Evolutionary conservation across 495 filamentous ascomycete genomes (phyloP).

Genomic region (Neurospora discreta): DNA sequence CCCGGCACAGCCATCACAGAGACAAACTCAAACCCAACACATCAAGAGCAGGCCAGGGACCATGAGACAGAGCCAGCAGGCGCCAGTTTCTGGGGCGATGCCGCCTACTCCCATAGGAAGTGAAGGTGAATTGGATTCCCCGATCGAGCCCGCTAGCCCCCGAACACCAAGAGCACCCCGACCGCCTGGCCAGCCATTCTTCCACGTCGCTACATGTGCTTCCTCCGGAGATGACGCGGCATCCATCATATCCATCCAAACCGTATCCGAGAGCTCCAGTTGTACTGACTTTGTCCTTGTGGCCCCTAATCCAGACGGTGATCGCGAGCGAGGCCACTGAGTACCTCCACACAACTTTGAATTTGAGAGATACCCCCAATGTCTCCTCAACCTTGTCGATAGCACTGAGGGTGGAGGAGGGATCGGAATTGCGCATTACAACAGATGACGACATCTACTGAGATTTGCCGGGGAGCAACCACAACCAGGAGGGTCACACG

Average conservation of each 20-base stretch:
- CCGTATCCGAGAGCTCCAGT: constrained; percentile 12
- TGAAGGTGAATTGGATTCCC: constrained; percentile 44
- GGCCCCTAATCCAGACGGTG: constrained; percentile 22
- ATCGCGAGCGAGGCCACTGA: constrained; percentile 24
- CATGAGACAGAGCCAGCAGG: constrained; percentile 30
- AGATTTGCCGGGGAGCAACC: background rate
- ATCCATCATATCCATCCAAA: constrained; percentile 15
- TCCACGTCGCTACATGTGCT: background rate
- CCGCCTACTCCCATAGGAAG: constrained; percentile 45
- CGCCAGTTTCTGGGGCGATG: constrained; percentile 34
- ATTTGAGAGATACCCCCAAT: background rate
- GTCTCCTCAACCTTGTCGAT: background rate
- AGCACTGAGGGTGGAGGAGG: background rate
- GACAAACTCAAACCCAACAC: constrained; percentile 10
- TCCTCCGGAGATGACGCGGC: constrained; percentile 9
- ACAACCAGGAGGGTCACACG: background rate
- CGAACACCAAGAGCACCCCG: background rate
- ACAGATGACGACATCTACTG: background rate
- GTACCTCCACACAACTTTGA: background rate
- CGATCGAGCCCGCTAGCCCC: constrained; percentile 4
- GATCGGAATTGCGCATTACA: background rate
- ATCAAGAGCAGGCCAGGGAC: constrained; percentile 31
- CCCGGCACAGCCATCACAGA: constrained; percentile 3
- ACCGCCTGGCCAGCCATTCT: background rate
- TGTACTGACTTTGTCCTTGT: constrained; percentile 27